A percentile compares a stretch with the other conserved stretches of the same genome.
Evolutionary conservation across 805 yeast species (phyloP).

Genomic region (Lipomyces orientalis): DNA sequence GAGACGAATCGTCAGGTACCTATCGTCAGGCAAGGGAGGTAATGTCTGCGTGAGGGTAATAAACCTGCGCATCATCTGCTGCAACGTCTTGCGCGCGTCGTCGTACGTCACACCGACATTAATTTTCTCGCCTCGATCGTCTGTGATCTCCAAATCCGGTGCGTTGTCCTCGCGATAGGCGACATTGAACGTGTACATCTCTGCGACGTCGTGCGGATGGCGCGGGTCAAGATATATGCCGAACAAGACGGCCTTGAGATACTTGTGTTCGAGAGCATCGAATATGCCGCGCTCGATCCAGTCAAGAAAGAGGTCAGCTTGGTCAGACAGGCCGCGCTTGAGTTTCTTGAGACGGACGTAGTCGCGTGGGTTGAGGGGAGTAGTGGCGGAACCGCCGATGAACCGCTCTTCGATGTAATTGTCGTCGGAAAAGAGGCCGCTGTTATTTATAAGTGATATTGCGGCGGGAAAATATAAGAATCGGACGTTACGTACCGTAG

Average conservation of each 20-base stretch:
- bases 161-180: slow-evolving; percentile 47
- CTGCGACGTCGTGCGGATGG: slow-evolving; percentile 53
- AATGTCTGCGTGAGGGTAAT: slow-evolving; percentile 60
- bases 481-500: slow-evolving; percentile 39
- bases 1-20: slow-evolving; percentile 56
- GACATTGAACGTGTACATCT: slow-evolving; percentile 58
- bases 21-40: slow-evolving; percentile 56
- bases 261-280: slow-evolving; percentile 52
- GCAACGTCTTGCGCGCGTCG: slow-evolving; percentile 53
- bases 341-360: slow-evolving; percentile 57
- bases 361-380: slow-evolving; percentile 40
- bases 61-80: slow-evolving; percentile 57
- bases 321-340: slow-evolving; percentile 52
- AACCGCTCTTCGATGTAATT: slow-evolving; percentile 57
- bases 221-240: slow-evolving; percentile 53
- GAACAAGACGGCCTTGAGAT: slow-evolving; percentile 54
- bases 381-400: slow-evolving; percentile 46
- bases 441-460: slow-evolving; percentile 12
- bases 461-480: not conserved
- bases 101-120: slow-evolving; percentile 34
- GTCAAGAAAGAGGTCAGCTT: slow-evolving; percentile 56
- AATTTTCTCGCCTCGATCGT: slow-evolving; percentile 41
- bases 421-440: slow-evolving; percentile 64
- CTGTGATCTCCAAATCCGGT: slow-evolving; percentile 34
- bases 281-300: slow-evolving; percentile 61